Percentiles rank a stretch among this genome's conserved stretches.
Evolutionary conservation across 1,139 yeast species (phyloP).

Genomic region (Yamadazyma triangularis): DNA sequence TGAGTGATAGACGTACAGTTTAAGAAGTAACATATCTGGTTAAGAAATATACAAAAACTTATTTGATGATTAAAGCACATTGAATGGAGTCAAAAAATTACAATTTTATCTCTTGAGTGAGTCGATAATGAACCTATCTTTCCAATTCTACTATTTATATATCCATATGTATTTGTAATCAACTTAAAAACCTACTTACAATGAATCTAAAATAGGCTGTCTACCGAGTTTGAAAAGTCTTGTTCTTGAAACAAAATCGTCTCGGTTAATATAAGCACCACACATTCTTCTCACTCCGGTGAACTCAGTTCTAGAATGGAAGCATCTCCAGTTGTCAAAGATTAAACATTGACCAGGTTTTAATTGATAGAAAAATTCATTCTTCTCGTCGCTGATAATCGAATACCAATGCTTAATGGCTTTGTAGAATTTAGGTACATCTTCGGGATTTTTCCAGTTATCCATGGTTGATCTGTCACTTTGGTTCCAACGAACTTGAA

Average conservation of each 20-base stretch:
- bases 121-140: no score
- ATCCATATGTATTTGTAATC: no score
- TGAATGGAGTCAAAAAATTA: no score
- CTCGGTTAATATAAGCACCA: constrained; percentile 71
- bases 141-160: no score
- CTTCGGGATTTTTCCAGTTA: constrained; percentile 48
- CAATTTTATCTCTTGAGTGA: no score
- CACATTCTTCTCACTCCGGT: constrained; percentile 72
- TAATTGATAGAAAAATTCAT: constrained; percentile 55
- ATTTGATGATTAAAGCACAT: no score
- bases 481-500: constrained; percentile 74
- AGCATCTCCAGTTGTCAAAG: constrained; percentile 74
- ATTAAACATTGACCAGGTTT: constrained; percentile 66
- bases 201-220: constrained; percentile 41
- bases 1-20: constrained; percentile 82
- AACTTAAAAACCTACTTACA: no score
- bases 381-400: constrained; percentile 47
- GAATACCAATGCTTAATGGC: constrained; percentile 58
- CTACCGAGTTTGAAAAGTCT: constrained; percentile 51
- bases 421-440: constrained; percentile 53
- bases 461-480: constrained; percentile 70
- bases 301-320: constrained; percentile 69
- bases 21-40: no score
- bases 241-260: constrained; percentile 60
- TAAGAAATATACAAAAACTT: no score